Percentiles rank a stretch among this genome's conserved stretches.
Evolutionary conservation across 2,329 filamentous ascomycete genomes (phyloP).

Genomic region (Ramularia endophylla): DNA sequence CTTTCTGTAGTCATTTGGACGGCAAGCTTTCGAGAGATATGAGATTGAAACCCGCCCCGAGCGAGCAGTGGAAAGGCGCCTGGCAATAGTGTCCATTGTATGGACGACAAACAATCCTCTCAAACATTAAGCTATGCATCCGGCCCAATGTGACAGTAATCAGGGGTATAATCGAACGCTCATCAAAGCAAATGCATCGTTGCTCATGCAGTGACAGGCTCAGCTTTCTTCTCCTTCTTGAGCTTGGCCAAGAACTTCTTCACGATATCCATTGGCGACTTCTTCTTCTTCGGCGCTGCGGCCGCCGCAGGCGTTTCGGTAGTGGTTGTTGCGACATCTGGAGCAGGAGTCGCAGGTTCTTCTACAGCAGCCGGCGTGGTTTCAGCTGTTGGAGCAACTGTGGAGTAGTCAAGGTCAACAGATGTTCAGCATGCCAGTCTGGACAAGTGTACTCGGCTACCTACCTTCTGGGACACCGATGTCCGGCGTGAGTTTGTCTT

Average conservation of each 20-base stretch:
- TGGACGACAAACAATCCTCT: no score
- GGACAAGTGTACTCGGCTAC: background rate
- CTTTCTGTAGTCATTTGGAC: no score
- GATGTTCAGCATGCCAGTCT: background rate
- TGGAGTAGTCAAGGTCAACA: background rate
- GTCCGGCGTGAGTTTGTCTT: background rate
- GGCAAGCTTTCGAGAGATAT: no score
- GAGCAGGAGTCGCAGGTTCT: background rate
- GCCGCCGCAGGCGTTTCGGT: background rate
- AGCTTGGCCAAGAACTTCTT: conserved; percentile 2
- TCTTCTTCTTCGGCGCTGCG: conserved; percentile 6
- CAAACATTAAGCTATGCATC: no score
- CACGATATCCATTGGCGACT: background rate
- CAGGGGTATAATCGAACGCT: conserved; percentile 4
- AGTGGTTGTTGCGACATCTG: background rate
- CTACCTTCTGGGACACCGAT: background rate
- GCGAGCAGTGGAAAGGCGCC: no score
- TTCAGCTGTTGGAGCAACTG: background rate
- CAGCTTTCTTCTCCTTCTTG: conserved; percentile 8
- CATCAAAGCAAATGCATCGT: background rate
- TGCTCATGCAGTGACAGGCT: background rate
- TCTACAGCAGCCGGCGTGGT: conserved; percentile 2
- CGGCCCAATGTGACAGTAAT: background rate
- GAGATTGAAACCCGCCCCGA: no score
- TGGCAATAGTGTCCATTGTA: no score